Base-by-base conservation (phyloP, 2,329 filamentous ascomycete genomes). In the Zasmidium citrigriseum region DNA sequence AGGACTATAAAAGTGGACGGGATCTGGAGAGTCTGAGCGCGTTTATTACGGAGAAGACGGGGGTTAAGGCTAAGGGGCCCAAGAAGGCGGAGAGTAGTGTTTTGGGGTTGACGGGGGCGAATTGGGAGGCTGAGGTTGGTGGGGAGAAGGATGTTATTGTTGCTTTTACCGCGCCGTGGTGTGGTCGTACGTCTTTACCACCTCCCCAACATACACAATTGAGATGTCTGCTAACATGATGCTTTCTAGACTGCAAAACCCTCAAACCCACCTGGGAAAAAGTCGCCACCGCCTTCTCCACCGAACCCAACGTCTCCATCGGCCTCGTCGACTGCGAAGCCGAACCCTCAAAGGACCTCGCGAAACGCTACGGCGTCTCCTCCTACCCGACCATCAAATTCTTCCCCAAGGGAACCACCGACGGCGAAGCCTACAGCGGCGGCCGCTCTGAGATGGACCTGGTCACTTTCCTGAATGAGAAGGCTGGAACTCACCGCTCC, bases 321-420 rank as follows among this genome's bases (percentile, higher is more conserved):
- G 95, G 92, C 76, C 98, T 99, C 82, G 89, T 99, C 62, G 93
- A 99, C 73, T 93, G 91, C 72, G 93, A 99, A 78, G 86, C 89
- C 25, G 87, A 90, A 68, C 91, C 91, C 76, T 86, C 89, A 76
- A 97, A 96, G 79, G 84, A 84, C 46, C 86, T 88, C 51, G 88
- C 92, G 52, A 77, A 86, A 72, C 86, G 88, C 52, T 88, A 95
- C 73, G 91, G 87, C 61, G 86, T 99, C 67, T 84, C 83, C 55
- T 91, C 89, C 34, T 99, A 96, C 83, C 95, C 95, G 51, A 99
- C 95, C 63, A 96, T 99, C 82, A 96, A 96, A 81, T 99, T 89
- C 85, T 99, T 97, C 85, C 85, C 91, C 67, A 89, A 89, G 75
- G 93, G 92, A 68, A 90, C 87, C 72, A 89, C 84, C 64, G 86